These are phyloP conservation scores for Thelonectria blattea DNA, from an alignment of 2,329 filamentous ascomycete genomes.

Conservation along the genomic window DNA sequence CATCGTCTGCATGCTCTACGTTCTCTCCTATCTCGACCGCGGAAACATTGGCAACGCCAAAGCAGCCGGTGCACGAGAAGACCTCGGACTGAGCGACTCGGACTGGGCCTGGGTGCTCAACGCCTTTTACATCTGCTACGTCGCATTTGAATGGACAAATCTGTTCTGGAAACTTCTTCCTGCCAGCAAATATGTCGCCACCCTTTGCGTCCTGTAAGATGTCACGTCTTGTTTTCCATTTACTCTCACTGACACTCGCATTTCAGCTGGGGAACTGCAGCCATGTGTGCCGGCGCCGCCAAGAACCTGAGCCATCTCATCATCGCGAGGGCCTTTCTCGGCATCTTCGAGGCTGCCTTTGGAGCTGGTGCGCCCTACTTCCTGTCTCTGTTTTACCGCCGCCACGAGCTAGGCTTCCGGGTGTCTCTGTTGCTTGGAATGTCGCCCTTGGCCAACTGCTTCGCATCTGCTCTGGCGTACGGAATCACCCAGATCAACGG, in stretches of 20 bases:
- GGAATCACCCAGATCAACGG: constrained; percentile 21
- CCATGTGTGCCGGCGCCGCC: constrained; percentile 26
- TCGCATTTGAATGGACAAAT: constrained; percentile 30
- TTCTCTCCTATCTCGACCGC: constrained; percentile 23
- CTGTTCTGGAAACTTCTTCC: constrained; percentile 32
- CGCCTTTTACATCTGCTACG: constrained; percentile 30
- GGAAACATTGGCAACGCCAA: background rate
- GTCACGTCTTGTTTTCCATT: too few relatives aligned
- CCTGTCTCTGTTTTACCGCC: constrained; percentile 21
- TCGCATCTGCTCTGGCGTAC: constrained; percentile 21
- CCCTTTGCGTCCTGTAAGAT: constrained; percentile 24
- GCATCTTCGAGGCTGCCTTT: constrained; percentile 29
- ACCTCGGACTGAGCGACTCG: constrained; percentile 7
- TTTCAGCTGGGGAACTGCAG: constrained; percentile 27
- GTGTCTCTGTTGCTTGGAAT: constrained; percentile 23
- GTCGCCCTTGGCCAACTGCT: constrained; percentile 23
- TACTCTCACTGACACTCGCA: background rate
- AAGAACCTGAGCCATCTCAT: constrained; percentile 19
- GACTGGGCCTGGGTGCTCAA: constrained; percentile 34
- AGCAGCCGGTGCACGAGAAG: constrained; percentile 24
- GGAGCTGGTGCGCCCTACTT: constrained; percentile 30
- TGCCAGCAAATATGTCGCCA: constrained; percentile 20
- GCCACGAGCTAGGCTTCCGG: constrained; percentile 25
- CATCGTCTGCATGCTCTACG: constrained; percentile 26
- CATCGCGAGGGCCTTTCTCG: constrained; percentile 12